A percentile compares a stretch with the other conserved stretches of the same genome.
phyloP scores from a whole-genome alignment of 495 filamentous ascomycete genomes.

The Talaromyces proteolyticus region DNA sequence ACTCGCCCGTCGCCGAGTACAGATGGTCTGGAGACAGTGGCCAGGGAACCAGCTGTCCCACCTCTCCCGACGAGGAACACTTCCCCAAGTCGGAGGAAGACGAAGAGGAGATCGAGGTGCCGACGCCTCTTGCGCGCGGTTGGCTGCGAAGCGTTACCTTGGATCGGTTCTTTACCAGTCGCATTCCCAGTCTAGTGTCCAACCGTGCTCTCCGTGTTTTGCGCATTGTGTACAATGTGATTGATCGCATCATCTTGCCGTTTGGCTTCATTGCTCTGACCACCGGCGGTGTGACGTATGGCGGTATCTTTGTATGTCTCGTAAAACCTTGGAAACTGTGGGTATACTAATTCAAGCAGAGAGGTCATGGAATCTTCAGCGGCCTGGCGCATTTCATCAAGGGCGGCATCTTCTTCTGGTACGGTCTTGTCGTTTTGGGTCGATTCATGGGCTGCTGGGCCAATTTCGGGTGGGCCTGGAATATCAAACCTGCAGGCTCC shows the following conservation, averaged over 20 bases:
- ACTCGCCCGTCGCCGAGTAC: conserved; percentile 38
- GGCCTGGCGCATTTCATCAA: conserved; percentile 94
- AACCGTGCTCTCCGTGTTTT: conserved; percentile 52
- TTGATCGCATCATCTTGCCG: conserved; percentile 58
- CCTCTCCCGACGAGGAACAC: conserved; percentile 46
- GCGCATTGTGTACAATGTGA: conserved; percentile 50
- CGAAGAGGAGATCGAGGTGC: conserved; percentile 34
- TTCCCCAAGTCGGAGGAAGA: conserved; percentile 44
- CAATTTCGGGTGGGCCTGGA: conserved; percentile 95
- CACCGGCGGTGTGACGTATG: conserved; percentile 61
- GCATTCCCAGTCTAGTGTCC: conserved; percentile 53
- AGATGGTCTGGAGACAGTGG: conserved; percentile 84
- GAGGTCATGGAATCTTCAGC: conserved; percentile 63
- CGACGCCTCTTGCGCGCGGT: conserved; percentile 21
- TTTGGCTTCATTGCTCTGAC: conserved; percentile 60
- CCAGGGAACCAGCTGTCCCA: conserved; percentile 72
- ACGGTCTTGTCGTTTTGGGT: conserved; percentile 81
- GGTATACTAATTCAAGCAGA: conserved; percentile 29
- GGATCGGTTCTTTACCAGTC: conserved; percentile 39
- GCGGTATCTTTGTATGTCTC: conserved; percentile 61
- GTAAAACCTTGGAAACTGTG: background rate
- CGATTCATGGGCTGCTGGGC: conserved; percentile 89
- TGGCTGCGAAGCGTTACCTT: conserved; percentile 40
- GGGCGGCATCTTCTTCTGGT: conserved; percentile 96
- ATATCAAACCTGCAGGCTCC: conserved; percentile 58